Percentiles rank a stretch among this genome's conserved stretches.
Conservation (phyloP, 2,329 filamentous ascomycete species). For the Fusarium subglutinans region DNA sequence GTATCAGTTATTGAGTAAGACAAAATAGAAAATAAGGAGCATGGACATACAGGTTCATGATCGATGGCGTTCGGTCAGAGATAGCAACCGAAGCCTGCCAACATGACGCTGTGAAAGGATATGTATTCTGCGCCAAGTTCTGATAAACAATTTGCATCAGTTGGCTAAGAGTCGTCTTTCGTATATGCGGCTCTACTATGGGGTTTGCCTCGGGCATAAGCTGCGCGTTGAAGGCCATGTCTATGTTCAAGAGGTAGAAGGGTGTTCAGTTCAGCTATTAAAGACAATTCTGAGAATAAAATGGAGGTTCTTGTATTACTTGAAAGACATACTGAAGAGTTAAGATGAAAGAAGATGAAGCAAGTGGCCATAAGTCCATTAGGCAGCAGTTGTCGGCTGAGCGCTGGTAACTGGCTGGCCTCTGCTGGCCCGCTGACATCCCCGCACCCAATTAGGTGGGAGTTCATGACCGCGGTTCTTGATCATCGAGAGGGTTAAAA, state of each 20-base stretch:
- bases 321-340: background rate
- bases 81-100: background rate
- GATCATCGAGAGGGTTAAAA: rapidly evolving
- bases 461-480: rapidly evolving
- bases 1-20: background rate
- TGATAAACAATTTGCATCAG: rapidly evolving
- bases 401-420: background rate
- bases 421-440: background rate
- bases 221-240: background rate
- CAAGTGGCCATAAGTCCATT: background rate
- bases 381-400: background rate
- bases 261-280: background rate
- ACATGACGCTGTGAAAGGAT: rapidly evolving
- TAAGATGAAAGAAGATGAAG: background rate
- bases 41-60: background rate
- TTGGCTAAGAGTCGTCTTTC: background rate
- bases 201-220: no score
- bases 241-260: rapidly evolving
- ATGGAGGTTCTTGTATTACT: background rate
- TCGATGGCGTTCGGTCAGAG: rapidly evolving
- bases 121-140: background rate
- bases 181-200: background rate
- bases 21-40: background rate
- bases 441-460: rapidly evolving
- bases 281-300: background rate